Evolutionary conservation across 371 early-diverging fungal genomes (phyloP).

Genomic region (Mortierella sp.): DNA sequence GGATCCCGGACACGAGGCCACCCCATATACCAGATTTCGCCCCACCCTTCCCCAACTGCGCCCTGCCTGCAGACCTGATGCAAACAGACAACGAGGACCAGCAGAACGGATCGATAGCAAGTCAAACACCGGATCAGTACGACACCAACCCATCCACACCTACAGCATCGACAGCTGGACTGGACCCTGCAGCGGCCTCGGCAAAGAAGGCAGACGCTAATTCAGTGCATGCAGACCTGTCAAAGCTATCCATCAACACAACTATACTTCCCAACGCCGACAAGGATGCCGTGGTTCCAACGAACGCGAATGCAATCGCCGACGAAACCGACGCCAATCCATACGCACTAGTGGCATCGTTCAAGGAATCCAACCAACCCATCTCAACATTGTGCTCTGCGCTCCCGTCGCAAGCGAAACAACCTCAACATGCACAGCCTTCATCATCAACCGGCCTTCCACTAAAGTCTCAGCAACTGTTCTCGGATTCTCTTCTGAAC

Average conservation of each 20-base stretch:
- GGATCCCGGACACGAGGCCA: constrained; percentile 43
- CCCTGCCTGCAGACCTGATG: constrained; percentile 15
- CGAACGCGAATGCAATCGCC: background rate
- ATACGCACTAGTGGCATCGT: constrained; percentile 66
- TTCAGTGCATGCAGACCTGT: constrained; percentile 1
- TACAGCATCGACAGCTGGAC: constrained; percentile 23
- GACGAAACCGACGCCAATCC: constrained; percentile 57
- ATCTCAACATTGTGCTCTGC: constrained; percentile 37
- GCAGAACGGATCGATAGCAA: constrained; percentile 1
- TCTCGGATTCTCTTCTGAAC: constrained; percentile 39
- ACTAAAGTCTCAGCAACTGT: constrained; percentile 31
- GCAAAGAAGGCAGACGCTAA: background rate
- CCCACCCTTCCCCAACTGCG: constrained; percentile 49
- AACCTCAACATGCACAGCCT: background rate
- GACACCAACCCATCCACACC: constrained; percentile 11
- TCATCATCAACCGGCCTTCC: constrained; percentile 27
- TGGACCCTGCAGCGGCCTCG: constrained; percentile 15
- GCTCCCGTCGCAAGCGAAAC: constrained; percentile 17
- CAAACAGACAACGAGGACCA: constrained; percentile 17
- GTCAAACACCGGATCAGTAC: constrained; percentile 7
- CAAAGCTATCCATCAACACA: constrained; percentile 31
- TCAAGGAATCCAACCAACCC: constrained; percentile 62
- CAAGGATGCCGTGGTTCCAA: background rate
- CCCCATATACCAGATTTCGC: constrained; percentile 45
- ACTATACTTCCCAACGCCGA: background rate